A percentile compares a stretch with the other conserved stretches of the same genome.
phyloP scores from a whole-genome alignment of 306 rosid genomes.

The Rubus parviflorus region DNA sequence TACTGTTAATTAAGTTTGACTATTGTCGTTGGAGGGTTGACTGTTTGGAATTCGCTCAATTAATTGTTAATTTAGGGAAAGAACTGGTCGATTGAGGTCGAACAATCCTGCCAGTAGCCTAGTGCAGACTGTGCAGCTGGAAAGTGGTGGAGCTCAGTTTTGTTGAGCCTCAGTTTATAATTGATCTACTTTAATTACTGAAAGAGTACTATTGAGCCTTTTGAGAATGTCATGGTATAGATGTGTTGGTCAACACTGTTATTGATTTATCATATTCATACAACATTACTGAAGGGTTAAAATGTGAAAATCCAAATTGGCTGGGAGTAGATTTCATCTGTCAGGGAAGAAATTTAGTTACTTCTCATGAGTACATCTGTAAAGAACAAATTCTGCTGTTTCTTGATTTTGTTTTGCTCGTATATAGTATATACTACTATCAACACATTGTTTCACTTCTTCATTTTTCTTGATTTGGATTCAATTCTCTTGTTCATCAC shows the following conservation, averaged over 20 bases:
- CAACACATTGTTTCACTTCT: not conserved
- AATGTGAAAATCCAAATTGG: not conserved
- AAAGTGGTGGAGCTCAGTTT: not conserved
- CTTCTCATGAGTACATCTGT: not conserved
- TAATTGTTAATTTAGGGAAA: not conserved
- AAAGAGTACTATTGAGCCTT: not conserved
- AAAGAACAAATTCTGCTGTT: not conserved
- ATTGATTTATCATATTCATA: not conserved
- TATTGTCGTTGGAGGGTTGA: conserved; percentile 9
- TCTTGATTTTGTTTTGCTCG: conserved; percentile 13
- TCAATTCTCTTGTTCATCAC: conserved; percentile 20
- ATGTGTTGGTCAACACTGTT: not conserved
- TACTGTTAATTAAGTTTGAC: conserved; percentile 8
- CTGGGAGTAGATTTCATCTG: not conserved
- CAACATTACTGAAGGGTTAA: not conserved
- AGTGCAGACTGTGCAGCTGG: too few species aligned
- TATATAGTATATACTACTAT: conserved; percentile 10
- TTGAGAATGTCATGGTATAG: not conserved
- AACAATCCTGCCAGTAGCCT: not conserved
- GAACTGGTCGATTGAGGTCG: not conserved
- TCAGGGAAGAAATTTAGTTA: not conserved
- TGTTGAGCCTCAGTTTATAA: not conserved
- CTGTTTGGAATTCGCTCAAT: not conserved
- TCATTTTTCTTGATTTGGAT: conserved; percentile 32
- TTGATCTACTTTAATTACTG: not conserved